Conservation (phyloP, 768 basidiomycete species). For the Hebeloma cylindrosporum region DNA sequence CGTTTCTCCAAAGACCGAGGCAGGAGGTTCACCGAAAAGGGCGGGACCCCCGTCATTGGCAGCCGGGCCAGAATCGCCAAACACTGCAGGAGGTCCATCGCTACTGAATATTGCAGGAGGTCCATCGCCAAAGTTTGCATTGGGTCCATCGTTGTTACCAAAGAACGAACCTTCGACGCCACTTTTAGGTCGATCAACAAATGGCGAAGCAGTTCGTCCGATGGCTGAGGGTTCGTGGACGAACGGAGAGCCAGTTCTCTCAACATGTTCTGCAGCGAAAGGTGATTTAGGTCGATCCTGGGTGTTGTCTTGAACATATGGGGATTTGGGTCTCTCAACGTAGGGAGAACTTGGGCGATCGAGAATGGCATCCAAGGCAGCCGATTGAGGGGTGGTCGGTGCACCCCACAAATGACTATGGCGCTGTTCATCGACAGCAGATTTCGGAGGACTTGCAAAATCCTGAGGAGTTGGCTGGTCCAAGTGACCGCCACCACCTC, state of each 20-base stretch:
- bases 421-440: slow-evolving; percentile 22
- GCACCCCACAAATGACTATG: slow-evolving; percentile 22
- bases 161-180: slow-evolving; percentile 20
- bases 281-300: slow-evolving; percentile 9
- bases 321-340: slow-evolving; percentile 16
- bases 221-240: slow-evolving; percentile 8
- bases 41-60: slow-evolving; percentile 16
- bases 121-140: slow-evolving; percentile 22
- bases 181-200: slow-evolving; percentile 24
- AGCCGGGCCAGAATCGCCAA: slow-evolving; percentile 25
- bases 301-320: slow-evolving; percentile 3
- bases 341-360: slow-evolving; percentile 13
- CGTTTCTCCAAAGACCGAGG: slow-evolving; percentile 19
- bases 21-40: slow-evolving; percentile 24
- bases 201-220: slow-evolving; percentile 22
- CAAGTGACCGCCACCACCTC: slow-evolving; percentile 6
- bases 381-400: slow-evolving; percentile 8
- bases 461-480: slow-evolving; percentile 15
- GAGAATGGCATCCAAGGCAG: slow-evolving; percentile 2
- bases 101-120: too few species aligned
- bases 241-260: slow-evolving; percentile 7
- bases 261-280: slow-evolving; percentile 16
- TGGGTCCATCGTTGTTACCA: slow-evolving; percentile 20
- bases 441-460: slow-evolving; percentile 15
- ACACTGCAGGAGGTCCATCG: slow-evolving; percentile 18